Conservation (phyloP, 2,329 filamentous ascomycete genomes). For the Aspergillus novofumigatus region DNA sequence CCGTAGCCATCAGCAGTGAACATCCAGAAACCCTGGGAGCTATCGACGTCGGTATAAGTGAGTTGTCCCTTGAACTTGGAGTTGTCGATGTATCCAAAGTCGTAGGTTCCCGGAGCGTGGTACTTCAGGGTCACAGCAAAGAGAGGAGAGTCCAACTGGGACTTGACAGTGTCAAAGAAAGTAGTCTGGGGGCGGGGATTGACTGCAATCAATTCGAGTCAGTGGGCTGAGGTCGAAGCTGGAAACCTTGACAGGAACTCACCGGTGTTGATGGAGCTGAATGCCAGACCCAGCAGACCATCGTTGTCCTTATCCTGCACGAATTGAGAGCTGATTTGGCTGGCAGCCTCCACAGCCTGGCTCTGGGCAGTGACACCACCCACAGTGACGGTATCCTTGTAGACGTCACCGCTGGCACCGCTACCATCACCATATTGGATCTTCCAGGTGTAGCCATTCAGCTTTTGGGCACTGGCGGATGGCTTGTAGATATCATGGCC, state of each 20-base stretch:
- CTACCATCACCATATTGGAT: conserved; percentile 65
- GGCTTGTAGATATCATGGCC: conserved; percentile 59
- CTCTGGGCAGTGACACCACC: conserved; percentile 55
- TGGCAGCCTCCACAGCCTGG: conserved; percentile 65
- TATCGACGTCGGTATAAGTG: conserved; percentile 54
- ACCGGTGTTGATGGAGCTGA: conserved; percentile 56
- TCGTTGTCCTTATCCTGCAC: conserved; percentile 50
- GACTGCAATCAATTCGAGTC: conserved; percentile 28
- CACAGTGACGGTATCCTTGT: conserved; percentile 60
- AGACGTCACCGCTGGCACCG: conserved; percentile 60
- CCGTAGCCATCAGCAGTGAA: conserved; percentile 56
- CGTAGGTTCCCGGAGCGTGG: conserved; percentile 49
- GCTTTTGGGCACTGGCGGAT: conserved; percentile 42
- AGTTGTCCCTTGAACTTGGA: conserved; percentile 57
- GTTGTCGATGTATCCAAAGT: conserved; percentile 58
- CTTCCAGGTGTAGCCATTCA: conserved; percentile 52
- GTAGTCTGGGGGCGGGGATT: conserved; percentile 48
- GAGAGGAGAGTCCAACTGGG: conserved; percentile 46
- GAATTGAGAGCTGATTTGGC: conserved; percentile 53
- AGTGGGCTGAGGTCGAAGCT: background rate
- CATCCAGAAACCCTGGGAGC: conserved; percentile 59
- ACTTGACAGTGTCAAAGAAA: conserved; percentile 59
- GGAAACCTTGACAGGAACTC: background rate
- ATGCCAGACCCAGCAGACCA: conserved; percentile 58
- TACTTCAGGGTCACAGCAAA: conserved; percentile 56